Evolutionary conservation across 257 asterid species (phyloP).

Genomic region (Capsicum pubescens): DNA sequence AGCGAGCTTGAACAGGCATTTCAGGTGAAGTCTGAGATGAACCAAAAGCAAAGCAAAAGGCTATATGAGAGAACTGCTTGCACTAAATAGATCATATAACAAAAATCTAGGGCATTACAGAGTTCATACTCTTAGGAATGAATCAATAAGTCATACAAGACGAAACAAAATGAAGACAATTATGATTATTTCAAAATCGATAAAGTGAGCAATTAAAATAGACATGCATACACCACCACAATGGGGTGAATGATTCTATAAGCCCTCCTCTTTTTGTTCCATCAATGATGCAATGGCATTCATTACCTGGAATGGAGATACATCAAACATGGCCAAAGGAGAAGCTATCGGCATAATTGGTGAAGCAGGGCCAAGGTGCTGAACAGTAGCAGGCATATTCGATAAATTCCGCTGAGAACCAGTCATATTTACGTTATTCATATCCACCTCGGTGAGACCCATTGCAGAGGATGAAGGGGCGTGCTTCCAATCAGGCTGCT

Average conservation of each 20-base stretch:
- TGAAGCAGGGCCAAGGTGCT: slow-evolving; percentile 91
- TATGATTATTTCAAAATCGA: neutral
- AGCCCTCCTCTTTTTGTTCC: slow-evolving; percentile 18
- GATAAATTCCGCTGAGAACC: slow-evolving; percentile 63
- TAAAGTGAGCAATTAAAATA: neutral
- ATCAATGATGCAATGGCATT: slow-evolving; percentile 16
- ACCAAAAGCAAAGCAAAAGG: neutral
- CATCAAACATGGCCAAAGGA: slow-evolving; percentile 86
- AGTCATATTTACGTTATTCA: slow-evolving; percentile 55
- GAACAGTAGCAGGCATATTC: slow-evolving; percentile 61
- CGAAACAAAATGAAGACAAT: neutral
- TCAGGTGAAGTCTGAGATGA: slow-evolving; percentile 69
- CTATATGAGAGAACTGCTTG: neutral
- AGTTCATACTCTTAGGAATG: neutral
- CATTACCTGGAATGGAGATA: slow-evolving; percentile 87
- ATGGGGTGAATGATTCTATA: neutral
- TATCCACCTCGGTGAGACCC: slow-evolving; percentile 66
- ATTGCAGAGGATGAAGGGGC: slow-evolving; percentile 54
- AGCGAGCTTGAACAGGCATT: slow-evolving; percentile 73
- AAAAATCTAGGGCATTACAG: neutral
- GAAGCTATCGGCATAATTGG: slow-evolving; percentile 83
- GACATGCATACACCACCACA: neutral
- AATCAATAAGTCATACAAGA: neutral
- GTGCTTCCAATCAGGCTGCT: slow-evolving; percentile 93
- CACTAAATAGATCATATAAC: slow-evolving; percentile 19